Evolutionary conservation across 345 rosid genomes (phyloP).

Genomic region (Erucastrum elatum): DNA sequence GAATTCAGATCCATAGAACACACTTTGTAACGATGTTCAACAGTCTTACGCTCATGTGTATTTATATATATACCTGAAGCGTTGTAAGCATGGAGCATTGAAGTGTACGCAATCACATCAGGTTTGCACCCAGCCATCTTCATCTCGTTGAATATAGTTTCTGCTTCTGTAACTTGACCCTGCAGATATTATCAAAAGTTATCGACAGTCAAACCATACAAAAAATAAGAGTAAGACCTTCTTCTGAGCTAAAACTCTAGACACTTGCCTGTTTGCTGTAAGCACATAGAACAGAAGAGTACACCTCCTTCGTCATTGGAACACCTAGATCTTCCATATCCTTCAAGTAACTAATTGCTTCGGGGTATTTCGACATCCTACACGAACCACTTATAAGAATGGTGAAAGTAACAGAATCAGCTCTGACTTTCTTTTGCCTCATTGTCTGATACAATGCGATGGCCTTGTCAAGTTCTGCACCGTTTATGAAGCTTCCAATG

Average conservation of each 20-base stretch:
- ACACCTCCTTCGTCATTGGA: slow-evolving; percentile 75
- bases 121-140: slow-evolving; percentile 64
- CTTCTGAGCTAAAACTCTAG: slow-evolving; percentile 23
- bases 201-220: not conserved
- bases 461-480: slow-evolving; percentile 80
- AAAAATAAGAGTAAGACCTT: not conserved
- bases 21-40: slow-evolving; percentile 14
- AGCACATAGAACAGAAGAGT: slow-evolving; percentile 69
- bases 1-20: slow-evolving; percentile 24
- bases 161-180: slow-evolving; percentile 79
- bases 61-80: slow-evolving; percentile 49
- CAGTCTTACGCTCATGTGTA: not conserved
- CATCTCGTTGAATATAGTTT: slow-evolving; percentile 75
- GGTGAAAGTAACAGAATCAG: slow-evolving; percentile 80
- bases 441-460: slow-evolving; percentile 61
- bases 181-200: slow-evolving; percentile 24
- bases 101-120: slow-evolving; percentile 78
- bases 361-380: slow-evolving; percentile 67
- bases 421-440: slow-evolving; percentile 63
- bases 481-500: slow-evolving; percentile 78
- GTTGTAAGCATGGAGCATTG: slow-evolving; percentile 75
- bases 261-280: slow-evolving; percentile 76
- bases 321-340: slow-evolving; percentile 62
- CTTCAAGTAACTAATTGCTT: slow-evolving; percentile 69
- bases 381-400: slow-evolving; percentile 73